Conservation (phyloP, 2,329 filamentous ascomycete genomes). For the Claviceps sp. region DNA sequence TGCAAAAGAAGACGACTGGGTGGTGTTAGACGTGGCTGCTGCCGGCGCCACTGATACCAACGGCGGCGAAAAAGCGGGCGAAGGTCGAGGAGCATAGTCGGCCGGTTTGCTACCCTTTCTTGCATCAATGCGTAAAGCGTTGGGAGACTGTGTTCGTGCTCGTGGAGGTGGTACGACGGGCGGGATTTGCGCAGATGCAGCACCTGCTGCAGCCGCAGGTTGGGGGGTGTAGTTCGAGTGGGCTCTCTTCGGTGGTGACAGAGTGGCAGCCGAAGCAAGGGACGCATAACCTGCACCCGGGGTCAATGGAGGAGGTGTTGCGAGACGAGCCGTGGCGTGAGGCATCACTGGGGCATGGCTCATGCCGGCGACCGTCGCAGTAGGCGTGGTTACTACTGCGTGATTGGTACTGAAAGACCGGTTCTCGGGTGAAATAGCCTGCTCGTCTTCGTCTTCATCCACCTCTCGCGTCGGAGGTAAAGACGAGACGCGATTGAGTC, state of each 20-base stretch:
- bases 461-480: conserved; percentile 49
- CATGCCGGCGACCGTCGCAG: conserved; percentile 17
- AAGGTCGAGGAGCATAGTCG: conserved; percentile 39
- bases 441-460: conserved; percentile 39
- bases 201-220: conserved; percentile 16
- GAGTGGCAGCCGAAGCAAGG: conserved; percentile 20
- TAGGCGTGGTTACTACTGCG: conserved; percentile 6
- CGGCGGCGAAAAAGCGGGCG: conserved; percentile 33
- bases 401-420: conserved; percentile 15
- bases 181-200: conserved; percentile 17
- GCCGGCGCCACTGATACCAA: conserved; percentile 12
- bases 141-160: conserved; percentile 50
- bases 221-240: conserved; percentile 38
- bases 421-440: conserved; percentile 7
- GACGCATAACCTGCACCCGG: conserved; percentile 23
- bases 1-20: conserved; percentile 13
- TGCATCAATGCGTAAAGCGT: conserved; percentile 25
- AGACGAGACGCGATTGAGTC: conserved; percentile 40
- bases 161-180: conserved; percentile 41
- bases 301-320: conserved; percentile 36
- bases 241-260: conserved; percentile 43
- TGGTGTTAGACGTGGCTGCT: conserved; percentile 15
- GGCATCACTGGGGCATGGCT: conserved; percentile 25
- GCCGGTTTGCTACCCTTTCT: conserved; percentile 17
- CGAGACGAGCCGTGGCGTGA: conserved; percentile 21